Conservation (phyloP, 2,329 filamentous ascomycete species). For the Epicoccum nigrum region DNA sequence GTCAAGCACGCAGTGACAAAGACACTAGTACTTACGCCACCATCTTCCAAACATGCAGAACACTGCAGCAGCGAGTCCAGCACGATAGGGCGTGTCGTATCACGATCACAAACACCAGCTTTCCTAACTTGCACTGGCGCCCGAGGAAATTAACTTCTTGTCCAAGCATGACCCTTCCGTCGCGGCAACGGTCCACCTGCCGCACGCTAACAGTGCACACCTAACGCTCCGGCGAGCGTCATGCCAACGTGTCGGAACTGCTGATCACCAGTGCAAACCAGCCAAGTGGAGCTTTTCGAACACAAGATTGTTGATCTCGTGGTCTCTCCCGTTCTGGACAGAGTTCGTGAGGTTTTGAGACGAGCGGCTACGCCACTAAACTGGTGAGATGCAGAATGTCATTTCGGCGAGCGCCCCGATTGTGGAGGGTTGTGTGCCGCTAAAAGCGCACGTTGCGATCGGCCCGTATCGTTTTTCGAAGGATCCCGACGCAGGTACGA, state of each 20-base stretch:
- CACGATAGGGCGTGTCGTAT: slow-evolving; percentile 2
- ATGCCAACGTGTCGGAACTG: slow-evolving; percentile 20
- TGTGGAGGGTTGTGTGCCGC: slow-evolving; percentile 6
- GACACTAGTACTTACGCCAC: slow-evolving; percentile 12
- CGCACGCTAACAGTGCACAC: slow-evolving; percentile 25
- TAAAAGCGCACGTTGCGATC: slow-evolving; percentile 4
- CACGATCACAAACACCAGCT: background rate
- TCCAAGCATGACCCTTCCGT: slow-evolving; percentile 24
- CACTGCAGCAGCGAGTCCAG: slow-evolving; percentile 21
- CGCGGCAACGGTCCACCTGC: slow-evolving; percentile 30
- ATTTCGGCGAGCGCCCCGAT: slow-evolving; percentile 14
- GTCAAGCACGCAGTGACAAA: slow-evolving; percentile 13
- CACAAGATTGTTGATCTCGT: slow-evolving; percentile 11
- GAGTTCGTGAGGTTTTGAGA: slow-evolving; percentile 6
- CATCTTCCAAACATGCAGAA: slow-evolving; percentile 17
- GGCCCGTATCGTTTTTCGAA: slow-evolving; percentile 7
- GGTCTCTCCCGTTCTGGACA: slow-evolving; percentile 14
- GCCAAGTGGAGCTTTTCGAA: background rate
- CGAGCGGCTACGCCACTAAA: slow-evolving; percentile 6
- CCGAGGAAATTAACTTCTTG: slow-evolving; percentile 11
- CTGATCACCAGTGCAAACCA: slow-evolving; percentile 13
- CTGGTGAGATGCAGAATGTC: slow-evolving; percentile 4
- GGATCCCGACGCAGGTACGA: slow-evolving; percentile 15
- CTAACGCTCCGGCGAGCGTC: slow-evolving; percentile 23
- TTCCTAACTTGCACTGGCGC: slow-evolving; percentile 3